Base-by-base conservation (phyloP, 208 protist species). In the Porcisia deanei region DNA sequence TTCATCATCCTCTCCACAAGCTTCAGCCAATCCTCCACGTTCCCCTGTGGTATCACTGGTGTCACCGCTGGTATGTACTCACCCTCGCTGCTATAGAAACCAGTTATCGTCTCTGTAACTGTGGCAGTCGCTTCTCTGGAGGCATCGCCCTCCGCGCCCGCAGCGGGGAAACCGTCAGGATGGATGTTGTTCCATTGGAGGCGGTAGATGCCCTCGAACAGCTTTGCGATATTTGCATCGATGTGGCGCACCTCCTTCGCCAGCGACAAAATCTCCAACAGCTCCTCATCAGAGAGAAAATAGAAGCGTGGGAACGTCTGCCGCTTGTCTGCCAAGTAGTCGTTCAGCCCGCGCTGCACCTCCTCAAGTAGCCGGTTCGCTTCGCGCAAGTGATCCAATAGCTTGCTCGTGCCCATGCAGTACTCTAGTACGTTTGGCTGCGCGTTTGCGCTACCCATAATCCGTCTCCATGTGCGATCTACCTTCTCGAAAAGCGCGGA, bases 311-410 rank as follows among this genome's bases (percentile, higher is more conserved):
- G 95, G 75, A 99, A 99, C 37, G 88, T 87, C 77, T 98, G 92
- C 10, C 97, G 91, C 88, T 99, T 99, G 58, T 98, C 98, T 37
- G 96, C 91, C 25, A 99, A 89, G 85, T 99, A 99, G 83, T 99
- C 97, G 81, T 98, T 98, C 10, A 99, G 91, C 25, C 97, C 96
- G 77, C 98, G 98, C 80, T 99, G 97, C 39, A 99, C 97, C 77
- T 98, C 87, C 75, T 99, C 98, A 4, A 99, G 91, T 12, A 94
- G 75, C 30, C 97, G 96, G 86, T 99, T 99, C 66, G 90, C 86
- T 68, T 99, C 97, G 41, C 90, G 85, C 75, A 99, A 89, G 70
- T 95, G 85, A n/a, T 98, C 95, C 20, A 99, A 86, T 73, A 99
- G 85, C 74, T 99, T 98, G 83, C 91, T 97, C 10, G 91, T 97